Conservation (phyloP, 2,329 filamentous ascomycete species). For the Aschersonia sp. region DNA sequence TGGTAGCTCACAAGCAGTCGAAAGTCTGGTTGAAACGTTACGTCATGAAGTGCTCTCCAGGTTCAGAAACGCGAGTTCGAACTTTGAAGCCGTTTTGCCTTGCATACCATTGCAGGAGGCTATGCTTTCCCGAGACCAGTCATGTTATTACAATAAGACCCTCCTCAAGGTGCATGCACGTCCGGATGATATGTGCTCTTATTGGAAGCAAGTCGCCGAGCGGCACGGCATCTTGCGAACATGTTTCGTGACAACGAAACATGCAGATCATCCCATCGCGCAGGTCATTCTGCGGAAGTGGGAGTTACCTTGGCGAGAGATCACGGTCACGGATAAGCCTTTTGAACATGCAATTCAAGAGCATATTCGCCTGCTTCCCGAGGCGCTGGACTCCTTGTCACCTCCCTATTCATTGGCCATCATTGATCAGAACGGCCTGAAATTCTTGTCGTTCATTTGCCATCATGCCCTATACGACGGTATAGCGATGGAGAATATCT, state of each 20-base stretch:
- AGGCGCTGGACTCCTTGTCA: conserved; percentile 25
- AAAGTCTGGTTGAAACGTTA: conserved; percentile 12
- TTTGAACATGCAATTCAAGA: conserved; percentile 21
- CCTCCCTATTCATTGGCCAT: conserved; percentile 31
- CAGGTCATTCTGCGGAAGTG: conserved; percentile 51
- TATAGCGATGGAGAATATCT: conserved; percentile 54
- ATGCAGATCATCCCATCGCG: conserved; percentile 46
- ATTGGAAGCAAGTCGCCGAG: conserved; percentile 47
- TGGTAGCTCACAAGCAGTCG: not conserved
- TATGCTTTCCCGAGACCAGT: conserved; percentile 49
- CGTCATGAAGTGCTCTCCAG: not conserved
- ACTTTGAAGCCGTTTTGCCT: conserved; percentile 47
- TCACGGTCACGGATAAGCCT: conserved; percentile 15
- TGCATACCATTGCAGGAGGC: conserved; percentile 81
- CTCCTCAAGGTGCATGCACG: conserved; percentile 43
- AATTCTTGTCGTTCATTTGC: conserved; percentile 34
- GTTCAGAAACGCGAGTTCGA: conserved; percentile 8
- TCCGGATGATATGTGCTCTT: conserved; percentile 31
- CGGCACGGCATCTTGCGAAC: conserved; percentile 70
- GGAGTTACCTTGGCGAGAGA: conserved; percentile 23
- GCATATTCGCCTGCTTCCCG: conserved; percentile 23
- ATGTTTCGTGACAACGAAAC: conserved; percentile 52
- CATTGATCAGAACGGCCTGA: conserved; percentile 15
- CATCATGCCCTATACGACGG: conserved; percentile 87
- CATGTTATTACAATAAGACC: conserved; percentile 60